phyloP scores from a whole-genome alignment of 768 basidiomycete genomes.

The Xerocomellus amylosporus region DNA sequence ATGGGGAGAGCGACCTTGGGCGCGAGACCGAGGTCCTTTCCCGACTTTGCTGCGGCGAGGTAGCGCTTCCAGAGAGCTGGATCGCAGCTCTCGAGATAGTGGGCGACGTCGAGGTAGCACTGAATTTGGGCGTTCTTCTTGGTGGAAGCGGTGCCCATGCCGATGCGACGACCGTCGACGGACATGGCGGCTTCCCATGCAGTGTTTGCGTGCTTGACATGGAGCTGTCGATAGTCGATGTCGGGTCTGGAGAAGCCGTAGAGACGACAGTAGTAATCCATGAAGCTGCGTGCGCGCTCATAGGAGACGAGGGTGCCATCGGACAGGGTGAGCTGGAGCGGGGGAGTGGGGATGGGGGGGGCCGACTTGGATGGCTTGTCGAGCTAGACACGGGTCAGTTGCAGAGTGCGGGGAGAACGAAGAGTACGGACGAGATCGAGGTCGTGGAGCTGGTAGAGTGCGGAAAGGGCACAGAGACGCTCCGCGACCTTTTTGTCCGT shows the following conservation, averaged over 20 bases:
- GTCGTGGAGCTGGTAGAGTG: slow-evolving; percentile 64
- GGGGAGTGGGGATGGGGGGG: not conserved
- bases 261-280: slow-evolving; percentile 90
- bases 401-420: not conserved
- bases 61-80: slow-evolving; percentile 75
- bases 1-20: slow-evolving; percentile 67
- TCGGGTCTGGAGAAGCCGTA: slow-evolving; percentile 75
- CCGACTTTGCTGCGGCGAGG: slow-evolving; percentile 54
- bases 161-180: slow-evolving; percentile 77
- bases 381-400: slow-evolving; percentile 20
- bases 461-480: slow-evolving; percentile 72
- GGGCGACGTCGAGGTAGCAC: slow-evolving; percentile 84
- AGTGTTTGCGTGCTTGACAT: slow-evolving; percentile 18
- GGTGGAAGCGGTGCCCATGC: slow-evolving; percentile 62
- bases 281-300: slow-evolving; percentile 80
- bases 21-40: slow-evolving; percentile 68
- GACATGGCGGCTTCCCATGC: slow-evolving; percentile 73
- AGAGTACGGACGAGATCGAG: slow-evolving; percentile 57
- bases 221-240: slow-evolving; percentile 48
- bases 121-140: slow-evolving; percentile 73
- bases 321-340: slow-evolving; percentile 42
- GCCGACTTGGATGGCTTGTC: slow-evolving; percentile 29
- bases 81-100: slow-evolving; percentile 86
- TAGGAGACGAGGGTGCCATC: slow-evolving; percentile 64
- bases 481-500: slow-evolving; percentile 60